Evolutionary conservation across 495 filamentous ascomycete species (phyloP), one percentile per base, ranked within the genome.

Genomic region (Penicillium angulare): DNA sequence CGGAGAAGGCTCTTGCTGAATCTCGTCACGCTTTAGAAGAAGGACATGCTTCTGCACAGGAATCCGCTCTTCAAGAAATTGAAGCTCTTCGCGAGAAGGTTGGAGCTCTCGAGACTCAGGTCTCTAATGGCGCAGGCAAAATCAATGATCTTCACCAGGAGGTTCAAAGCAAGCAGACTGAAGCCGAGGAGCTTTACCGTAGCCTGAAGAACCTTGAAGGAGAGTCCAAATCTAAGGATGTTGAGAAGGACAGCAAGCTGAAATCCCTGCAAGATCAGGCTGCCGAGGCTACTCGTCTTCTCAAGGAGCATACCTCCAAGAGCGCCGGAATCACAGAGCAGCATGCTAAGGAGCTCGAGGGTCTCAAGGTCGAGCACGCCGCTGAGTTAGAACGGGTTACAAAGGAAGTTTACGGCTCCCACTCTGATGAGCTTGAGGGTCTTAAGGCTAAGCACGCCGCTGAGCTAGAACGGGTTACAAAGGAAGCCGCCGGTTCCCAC

Each of bases 101-200:
- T 23, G 65, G 59, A 23, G 55, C 59, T 3, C 61, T 78, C 40
- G 73, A 77, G 43, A 57, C 67, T 6, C 64, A 72, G 23, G 54
- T 74, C 36, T 60, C 69, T 7, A 59, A 64, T 7, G 68, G 64
- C n/a, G 57, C 65, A 13, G 64, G 58, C 12, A 67, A 74, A 54
- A 72, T 75, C 50, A 66, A 68, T 34, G 59, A 66, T n/a, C 60
- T 78, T 26, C 65, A 76, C 17, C 60, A 64, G n/a, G 68, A 69
- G 29, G 58, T 77, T 20, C 60, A 67, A 18, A 61, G 51, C 59
- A 77, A 75, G 50, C 67, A 72, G 27, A 56, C 66, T 26, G 59
- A 75, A 49, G 66, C 66, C 5, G 64, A 70, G 34, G 50, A 60
- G 10, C 54, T 77, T 2, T 68, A 75, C 41, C 63, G 64, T 34